These are phyloP conservation scores for Basipetospora sp. DNA, from an alignment of 2,329 filamentous ascomycete species.

Conservation along the genomic window DNA sequence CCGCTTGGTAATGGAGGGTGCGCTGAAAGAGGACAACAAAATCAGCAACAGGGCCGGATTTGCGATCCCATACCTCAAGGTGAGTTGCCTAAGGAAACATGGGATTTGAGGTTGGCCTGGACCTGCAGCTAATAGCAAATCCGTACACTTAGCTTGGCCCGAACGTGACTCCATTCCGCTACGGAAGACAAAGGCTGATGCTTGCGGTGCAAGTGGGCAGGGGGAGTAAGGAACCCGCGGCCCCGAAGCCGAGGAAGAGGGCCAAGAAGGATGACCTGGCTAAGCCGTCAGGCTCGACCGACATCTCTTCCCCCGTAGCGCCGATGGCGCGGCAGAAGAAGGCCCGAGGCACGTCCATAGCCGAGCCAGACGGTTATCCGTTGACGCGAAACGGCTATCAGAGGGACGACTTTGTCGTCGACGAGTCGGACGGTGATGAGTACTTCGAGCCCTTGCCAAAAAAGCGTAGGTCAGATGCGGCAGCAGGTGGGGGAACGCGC, in stretches of 20 bases:
- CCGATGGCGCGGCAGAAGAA: constrained; percentile 12
- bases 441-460: constrained; percentile 30
- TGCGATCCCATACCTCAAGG: constrained; percentile 57
- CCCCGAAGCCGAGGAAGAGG: constrained; percentile 21
- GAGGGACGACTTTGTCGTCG: constrained; percentile 22
- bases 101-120: no score
- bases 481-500: constrained; percentile 11
- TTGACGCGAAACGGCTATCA: constrained; percentile 13
- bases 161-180: constrained; percentile 27
- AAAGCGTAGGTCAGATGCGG: constrained; percentile 7
- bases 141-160: constrained; percentile 21
- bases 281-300: constrained; percentile 24
- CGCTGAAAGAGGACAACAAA: constrained; percentile 55
- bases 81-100: constrained; percentile 23
- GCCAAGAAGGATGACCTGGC: constrained; percentile 11
- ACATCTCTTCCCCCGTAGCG: constrained; percentile 38
- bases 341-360: background rate
- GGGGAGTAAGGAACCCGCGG: constrained; percentile 14
- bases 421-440: constrained; percentile 25
- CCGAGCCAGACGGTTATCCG: background rate
- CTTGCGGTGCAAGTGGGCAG: constrained; percentile 26
- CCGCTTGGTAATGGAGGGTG: constrained; percentile 57
- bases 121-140: no score
- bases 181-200: constrained; percentile 30
- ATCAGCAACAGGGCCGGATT: constrained; percentile 49